A percentile compares a stretch with the other conserved stretches of the same genome.
Conservation (phyloP, 257 asterid species). For the Schizonepeta tenuifolia region DNA sequence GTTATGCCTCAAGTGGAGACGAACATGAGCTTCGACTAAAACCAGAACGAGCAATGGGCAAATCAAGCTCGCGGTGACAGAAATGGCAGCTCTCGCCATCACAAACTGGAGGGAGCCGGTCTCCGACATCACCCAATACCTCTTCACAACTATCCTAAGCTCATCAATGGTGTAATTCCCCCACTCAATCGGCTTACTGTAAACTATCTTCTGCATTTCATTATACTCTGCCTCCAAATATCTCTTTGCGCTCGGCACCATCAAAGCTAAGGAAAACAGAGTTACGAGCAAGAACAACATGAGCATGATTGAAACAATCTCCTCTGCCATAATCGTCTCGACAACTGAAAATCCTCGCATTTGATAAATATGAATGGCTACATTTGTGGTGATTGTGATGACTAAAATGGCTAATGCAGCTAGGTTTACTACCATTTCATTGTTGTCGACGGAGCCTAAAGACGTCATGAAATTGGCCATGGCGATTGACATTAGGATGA, state of each 20-base stretch:
- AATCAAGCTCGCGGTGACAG: slow-evolving; percentile 31
- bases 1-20: background rate
- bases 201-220: slow-evolving; percentile 27
- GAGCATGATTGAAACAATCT: background rate
- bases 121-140: slow-evolving; percentile 32
- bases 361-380: slow-evolving; percentile 27
- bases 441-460: slow-evolving; percentile 35
- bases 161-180: slow-evolving; percentile 6
- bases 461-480: slow-evolving; percentile 34
- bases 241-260: slow-evolving; percentile 37
- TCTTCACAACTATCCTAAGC: slow-evolving; percentile 22
- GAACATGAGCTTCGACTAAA: slow-evolving; percentile 23
- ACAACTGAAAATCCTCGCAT: background rate
- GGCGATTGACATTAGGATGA: slow-evolving; percentile 26
- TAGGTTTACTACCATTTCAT: slow-evolving; percentile 27
- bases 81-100: slow-evolving; percentile 32
- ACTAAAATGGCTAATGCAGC: slow-evolving; percentile 31
- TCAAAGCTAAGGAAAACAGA: slow-evolving; percentile 26
- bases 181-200: slow-evolving; percentile 24
- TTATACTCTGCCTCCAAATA: slow-evolving; percentile 37
- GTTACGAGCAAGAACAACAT: slow-evolving; percentile 32
- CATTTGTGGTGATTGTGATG: slow-evolving; percentile 27
- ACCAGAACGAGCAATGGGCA: slow-evolving; percentile 26
- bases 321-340: background rate
- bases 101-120: slow-evolving; percentile 38